phyloP scores from a whole-genome alignment of 2,329 filamentous ascomycete species.

The Cryoendolithus antarcticus region DNA sequence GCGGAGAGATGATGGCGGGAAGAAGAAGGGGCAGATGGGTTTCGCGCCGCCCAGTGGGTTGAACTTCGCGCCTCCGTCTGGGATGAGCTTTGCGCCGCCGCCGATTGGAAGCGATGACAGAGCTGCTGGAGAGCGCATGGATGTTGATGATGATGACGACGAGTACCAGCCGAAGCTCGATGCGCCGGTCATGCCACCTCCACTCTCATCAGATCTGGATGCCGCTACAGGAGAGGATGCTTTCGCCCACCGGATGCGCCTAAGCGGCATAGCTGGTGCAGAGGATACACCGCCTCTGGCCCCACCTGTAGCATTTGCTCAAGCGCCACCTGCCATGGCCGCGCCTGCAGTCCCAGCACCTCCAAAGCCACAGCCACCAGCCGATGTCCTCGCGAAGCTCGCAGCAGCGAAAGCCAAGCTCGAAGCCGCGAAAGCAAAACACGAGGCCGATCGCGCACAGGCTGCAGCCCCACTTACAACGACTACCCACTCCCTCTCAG shows the following conservation, averaged over 20 bases:
- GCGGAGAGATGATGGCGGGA: conserved; percentile 28
- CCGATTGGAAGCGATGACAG: too few species aligned
- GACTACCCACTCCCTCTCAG: neutral
- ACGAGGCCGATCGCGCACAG: conserved; percentile 1
- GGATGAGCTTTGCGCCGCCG: conserved; percentile 36
- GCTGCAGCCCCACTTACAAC: conserved; percentile 1
- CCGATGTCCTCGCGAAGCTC: conserved; percentile 12
- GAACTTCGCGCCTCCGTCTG: conserved; percentile 25
- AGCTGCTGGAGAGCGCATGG: too few species aligned
- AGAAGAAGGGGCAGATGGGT: conserved; percentile 28
- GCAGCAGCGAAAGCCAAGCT: conserved; percentile 16
- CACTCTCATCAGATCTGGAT: conserved; percentile 19
- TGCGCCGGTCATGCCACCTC: too few species aligned
- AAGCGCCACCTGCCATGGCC: neutral
- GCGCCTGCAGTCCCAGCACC: neutral
- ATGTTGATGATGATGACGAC: too few species aligned
- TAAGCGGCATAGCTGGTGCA: conserved; percentile 32
- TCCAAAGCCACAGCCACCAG: conserved; percentile 8
- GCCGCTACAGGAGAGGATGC: conserved; percentile 58
- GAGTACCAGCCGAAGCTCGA: too few species aligned
- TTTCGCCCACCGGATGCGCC: conserved; percentile 49
- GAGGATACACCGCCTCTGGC: conserved; percentile 20
- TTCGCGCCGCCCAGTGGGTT: conserved; percentile 16
- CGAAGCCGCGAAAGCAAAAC: conserved; percentile 6
- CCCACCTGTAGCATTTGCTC: conserved; percentile 10